Evolutionary conservation across 2,329 filamentous ascomycete genomes (phyloP).

Genomic region (Cladophialophora bantiana): DNA sequence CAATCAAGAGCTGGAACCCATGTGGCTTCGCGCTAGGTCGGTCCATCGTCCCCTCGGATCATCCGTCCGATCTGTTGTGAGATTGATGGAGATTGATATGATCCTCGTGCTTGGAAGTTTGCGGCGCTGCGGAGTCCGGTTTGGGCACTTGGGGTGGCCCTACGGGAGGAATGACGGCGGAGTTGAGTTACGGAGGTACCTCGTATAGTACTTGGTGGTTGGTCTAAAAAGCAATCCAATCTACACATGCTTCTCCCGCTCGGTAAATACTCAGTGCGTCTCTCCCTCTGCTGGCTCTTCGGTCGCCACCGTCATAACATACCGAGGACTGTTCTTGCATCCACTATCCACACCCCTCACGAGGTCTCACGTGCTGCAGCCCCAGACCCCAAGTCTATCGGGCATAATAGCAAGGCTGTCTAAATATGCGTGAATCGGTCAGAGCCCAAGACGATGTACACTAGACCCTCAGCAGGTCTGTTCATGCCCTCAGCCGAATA

Average conservation of each 20-base stretch:
- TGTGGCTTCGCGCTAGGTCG: background rate
- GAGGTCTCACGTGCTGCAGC: background rate
- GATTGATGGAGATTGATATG: background rate
- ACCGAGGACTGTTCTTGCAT: background rate
- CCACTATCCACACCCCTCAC: background rate
- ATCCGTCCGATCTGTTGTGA: background rate
- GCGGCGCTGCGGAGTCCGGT: background rate
- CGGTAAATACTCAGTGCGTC: background rate
- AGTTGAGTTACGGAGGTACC: too few relatives aligned
- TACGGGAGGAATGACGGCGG: background rate
- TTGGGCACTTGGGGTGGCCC: background rate
- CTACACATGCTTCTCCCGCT: background rate
- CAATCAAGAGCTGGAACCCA: background rate
- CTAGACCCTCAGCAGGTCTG: background rate
- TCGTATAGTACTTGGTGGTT: too few relatives aligned
- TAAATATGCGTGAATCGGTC: background rate
- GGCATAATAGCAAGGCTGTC: conserved; percentile 25
- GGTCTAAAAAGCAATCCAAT: background rate
- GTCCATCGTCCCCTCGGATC: background rate
- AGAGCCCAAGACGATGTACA: conserved; percentile 3
- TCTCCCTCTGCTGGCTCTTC: background rate
- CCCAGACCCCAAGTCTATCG: conserved; percentile 14
- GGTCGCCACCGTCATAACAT: background rate
- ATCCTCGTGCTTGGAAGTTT: background rate
- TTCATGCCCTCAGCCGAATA: background rate